Evolutionary conservation across 768 basidiomycete species (phyloP).

Genomic region (Mycena haematopus): DNA sequence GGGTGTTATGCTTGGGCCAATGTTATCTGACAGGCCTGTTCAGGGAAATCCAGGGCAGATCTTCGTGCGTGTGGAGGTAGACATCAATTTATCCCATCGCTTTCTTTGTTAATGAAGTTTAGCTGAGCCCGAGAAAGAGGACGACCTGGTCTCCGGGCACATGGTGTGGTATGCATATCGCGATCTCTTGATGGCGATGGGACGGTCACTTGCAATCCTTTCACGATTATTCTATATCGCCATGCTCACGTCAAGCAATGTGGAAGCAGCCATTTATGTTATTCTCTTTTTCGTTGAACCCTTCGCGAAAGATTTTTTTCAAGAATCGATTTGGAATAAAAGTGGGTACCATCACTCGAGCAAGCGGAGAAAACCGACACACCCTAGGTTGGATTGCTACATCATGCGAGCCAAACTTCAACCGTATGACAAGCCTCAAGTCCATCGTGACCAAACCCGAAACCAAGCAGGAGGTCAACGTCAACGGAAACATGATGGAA

Average conservation of each 20-base stretch:
- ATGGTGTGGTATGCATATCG: slow-evolving; percentile 10
- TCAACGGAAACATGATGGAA: slow-evolving; percentile 1
- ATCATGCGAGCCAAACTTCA: slow-evolving; percentile 8
- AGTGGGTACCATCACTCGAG: background rate
- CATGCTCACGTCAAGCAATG: background rate
- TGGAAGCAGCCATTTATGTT: slow-evolving; percentile 2
- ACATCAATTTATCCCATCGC: too few species aligned
- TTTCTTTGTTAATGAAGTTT: background rate
- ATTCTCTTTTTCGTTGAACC: background rate
- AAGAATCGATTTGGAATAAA: slow-evolving; percentile 4
- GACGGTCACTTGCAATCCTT: slow-evolving; percentile 1
- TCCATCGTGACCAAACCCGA: background rate
- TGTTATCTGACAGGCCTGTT: background rate
- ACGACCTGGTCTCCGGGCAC: background rate
- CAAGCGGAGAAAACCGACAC: background rate
- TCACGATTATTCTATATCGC: slow-evolving; percentile 8
- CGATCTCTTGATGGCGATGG: background rate
- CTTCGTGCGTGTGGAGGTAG: background rate
- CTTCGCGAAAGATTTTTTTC: background rate
- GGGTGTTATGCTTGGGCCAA: background rate
- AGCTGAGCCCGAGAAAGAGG: background rate
- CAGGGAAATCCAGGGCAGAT: slow-evolving; percentile 9
- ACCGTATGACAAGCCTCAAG: slow-evolving; percentile 10
- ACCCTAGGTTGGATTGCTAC: slow-evolving; percentile 2
- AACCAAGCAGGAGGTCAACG: slow-evolving; percentile 8